Percentiles rank a stretch among this genome's conserved stretches.
Conservation (phyloP, 345 rosid species). For the Corchorus olitorius region DNA sequence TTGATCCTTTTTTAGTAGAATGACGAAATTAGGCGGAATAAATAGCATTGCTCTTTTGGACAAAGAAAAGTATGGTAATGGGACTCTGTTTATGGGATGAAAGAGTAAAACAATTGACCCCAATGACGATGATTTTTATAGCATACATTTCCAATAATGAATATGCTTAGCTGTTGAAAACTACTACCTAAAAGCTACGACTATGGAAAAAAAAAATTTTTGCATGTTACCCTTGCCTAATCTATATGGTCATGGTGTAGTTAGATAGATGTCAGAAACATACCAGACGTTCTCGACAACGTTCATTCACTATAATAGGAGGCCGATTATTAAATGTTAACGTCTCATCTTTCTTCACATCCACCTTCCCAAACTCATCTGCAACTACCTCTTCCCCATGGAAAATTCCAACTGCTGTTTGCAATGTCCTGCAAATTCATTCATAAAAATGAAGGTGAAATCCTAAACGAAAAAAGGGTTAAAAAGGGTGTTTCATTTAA, state of each 20-base stretch:
- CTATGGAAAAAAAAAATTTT: too few relatives aligned
- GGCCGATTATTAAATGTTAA: slow-evolving; percentile 45
- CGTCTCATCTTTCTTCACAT: slow-evolving; percentile 45
- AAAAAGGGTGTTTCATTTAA: too few relatives aligned
- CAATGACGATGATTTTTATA: neutral
- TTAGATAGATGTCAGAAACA: neutral
- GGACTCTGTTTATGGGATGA: too few relatives aligned
- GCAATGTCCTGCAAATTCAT: slow-evolving; percentile 53
- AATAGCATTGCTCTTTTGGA: too few relatives aligned
- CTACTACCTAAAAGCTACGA: neutral
- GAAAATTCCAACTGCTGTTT: slow-evolving; percentile 73
- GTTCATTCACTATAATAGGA: slow-evolving; percentile 53
- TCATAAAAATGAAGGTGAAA: too few relatives aligned
- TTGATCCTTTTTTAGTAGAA: too few relatives aligned
- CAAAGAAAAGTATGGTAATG: too few relatives aligned
- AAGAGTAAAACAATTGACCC: neutral
- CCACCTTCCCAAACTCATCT: slow-evolving; percentile 39
- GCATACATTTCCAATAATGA: neutral
- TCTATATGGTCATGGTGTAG: too few relatives aligned
- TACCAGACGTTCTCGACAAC: slow-evolving; percentile 77
- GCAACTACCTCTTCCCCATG: slow-evolving; percentile 39
- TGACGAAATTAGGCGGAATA: too few relatives aligned
- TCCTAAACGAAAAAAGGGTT: too few relatives aligned
- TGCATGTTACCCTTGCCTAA: neutral
- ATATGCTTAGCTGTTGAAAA: slow-evolving; percentile 5